Evolutionary conservation across 1,139 yeast species (phyloP), one percentile per base, ranked within the genome.

Genomic region (Debaryomycetaceae sp.): DNA sequence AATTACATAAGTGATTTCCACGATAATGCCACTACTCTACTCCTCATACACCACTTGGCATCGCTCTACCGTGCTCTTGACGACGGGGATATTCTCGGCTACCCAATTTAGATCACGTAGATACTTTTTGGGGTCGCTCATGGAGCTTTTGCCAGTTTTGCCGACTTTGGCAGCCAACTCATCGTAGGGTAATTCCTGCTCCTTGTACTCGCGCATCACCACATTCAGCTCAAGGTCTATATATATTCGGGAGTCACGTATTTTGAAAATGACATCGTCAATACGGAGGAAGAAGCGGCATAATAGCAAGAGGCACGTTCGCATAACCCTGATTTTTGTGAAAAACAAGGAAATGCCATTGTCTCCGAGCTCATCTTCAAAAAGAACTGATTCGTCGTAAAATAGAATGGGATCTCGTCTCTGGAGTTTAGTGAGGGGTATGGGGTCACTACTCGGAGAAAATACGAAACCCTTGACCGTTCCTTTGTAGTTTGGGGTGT

Each of bases 281-380:
- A 90, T 92, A 28, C 98, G 65, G 35, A 90, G 55, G 50, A 83
- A 90, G 41, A 87, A 72, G 28, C 98, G 66, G 31, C 78, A 72
- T 28, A 90, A 60, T 23, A 90, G 40, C 25, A 90, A 58, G 36
- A 90, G 50, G 35, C 95, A 72, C 28, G 78, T 71, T 5, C 79
- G 77, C 97, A 90, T 92, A 3, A 86, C 96, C 39, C 99, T 61
- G 18, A 92, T 72, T 51, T 86, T 86, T 20, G 78, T 75, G 30
- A 77, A 73, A 31, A 83, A 55, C 32, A 83, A 68, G 0, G 92
- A 75, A 16, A 85, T 80, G 4, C 99, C 99, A 50, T 90, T 90
- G 51, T 90, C 99, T 3, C 95, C 98, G 33, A 90, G 62, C 49
- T 90, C 99, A 47, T 90, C 98, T 49, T 90, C 99, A 47, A 73